Conservation (phyloP, 805 yeast species). For the Yamadazyma ubonensis region DNA sequence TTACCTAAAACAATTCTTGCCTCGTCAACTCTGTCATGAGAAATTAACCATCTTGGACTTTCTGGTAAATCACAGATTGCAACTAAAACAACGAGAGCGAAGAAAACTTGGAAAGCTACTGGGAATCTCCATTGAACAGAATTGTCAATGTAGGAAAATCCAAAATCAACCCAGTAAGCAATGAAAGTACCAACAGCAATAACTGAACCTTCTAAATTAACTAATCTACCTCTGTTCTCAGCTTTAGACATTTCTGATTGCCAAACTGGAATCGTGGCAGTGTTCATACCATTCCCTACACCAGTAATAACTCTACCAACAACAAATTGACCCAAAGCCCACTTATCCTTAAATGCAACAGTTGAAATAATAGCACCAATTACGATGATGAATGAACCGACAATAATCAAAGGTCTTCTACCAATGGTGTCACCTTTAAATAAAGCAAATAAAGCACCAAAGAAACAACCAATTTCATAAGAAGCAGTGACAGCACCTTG, state of each 20-base stretch:
- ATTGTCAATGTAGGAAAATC: constrained; percentile 59
- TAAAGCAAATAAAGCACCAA: constrained; percentile 42
- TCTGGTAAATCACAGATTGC: constrained; percentile 53
- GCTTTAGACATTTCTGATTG: constrained; percentile 46
- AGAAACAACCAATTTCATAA: constrained; percentile 63
- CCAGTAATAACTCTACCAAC: constrained; percentile 54
- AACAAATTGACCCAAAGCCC: constrained; percentile 69
- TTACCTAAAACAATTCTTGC: constrained; percentile 36
- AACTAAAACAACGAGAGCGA: constrained; percentile 46
- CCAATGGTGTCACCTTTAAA: constrained; percentile 41
- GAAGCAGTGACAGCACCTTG: constrained; percentile 72
- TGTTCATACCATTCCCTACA: constrained; percentile 40
- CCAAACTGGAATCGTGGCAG: constrained; percentile 47
- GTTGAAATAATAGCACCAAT: constrained; percentile 40
- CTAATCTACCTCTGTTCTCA: constrained; percentile 39
- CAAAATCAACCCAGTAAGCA: constrained; percentile 63
- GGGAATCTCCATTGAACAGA: constrained; percentile 47
- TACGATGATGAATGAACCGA: constrained; percentile 38
- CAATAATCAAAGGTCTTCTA: constrained; percentile 38
- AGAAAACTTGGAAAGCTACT: constrained; percentile 59
- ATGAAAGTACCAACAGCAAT: constrained; percentile 67
- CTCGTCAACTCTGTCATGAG: constrained; percentile 38
- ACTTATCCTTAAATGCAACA: constrained; percentile 34
- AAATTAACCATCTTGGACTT: constrained; percentile 69
- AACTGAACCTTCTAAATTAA: constrained; percentile 47